Evolutionary conservation across 371 early-diverging fungal genomes (phyloP), one percentile per base, ranked within the genome.

Genomic region (Lichtheimia corymbifera): DNA sequence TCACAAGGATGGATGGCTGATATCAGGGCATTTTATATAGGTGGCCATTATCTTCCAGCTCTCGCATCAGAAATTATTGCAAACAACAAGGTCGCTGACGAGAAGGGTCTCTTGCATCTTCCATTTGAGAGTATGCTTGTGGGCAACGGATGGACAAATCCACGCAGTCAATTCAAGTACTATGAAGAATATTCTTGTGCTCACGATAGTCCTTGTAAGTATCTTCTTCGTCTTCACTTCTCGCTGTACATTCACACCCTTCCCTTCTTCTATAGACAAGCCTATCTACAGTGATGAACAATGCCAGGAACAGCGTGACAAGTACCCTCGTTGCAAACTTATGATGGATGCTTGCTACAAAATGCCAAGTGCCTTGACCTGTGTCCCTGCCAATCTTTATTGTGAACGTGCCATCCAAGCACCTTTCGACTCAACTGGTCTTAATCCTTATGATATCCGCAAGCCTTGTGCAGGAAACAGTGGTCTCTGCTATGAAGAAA

Each of bases 81-180:
- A 27, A 24, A 71, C 62, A 93, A 93, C 67, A 74, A 83, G 67
- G 70, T 83, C 63, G 84, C 80, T 45, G 74, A 77, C 24, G 40
- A 54, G 58, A 43, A 62, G 41, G 63, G 68, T 22, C 65, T 54
- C 24, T 15, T 62, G 11, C 63, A 22, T 17, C 62, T 72, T 14
- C 30, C 60, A 6, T 67, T 70, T 69, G 84, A 80, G 12, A 87
- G 90, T 11, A 73, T 95, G 63, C 74, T 88, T 45, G 89, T 96
- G 56, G 96, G 96, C 27, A 97, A 96, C 69, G 96, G 96, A 3
- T 77, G 93, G 73, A 91, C 91, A 4, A 91, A 95, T 51, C 92
- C 93, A 18, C 76, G 88, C 59, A 79, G 83, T 1, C 97, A 97
- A 72, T 92, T 88, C 74, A 81, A 92, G 70, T 89, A 88, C 71